Evolutionary conservation across 2,329 filamentous ascomycete species (phyloP).

Genomic region (Apiospora saccharicola): DNA sequence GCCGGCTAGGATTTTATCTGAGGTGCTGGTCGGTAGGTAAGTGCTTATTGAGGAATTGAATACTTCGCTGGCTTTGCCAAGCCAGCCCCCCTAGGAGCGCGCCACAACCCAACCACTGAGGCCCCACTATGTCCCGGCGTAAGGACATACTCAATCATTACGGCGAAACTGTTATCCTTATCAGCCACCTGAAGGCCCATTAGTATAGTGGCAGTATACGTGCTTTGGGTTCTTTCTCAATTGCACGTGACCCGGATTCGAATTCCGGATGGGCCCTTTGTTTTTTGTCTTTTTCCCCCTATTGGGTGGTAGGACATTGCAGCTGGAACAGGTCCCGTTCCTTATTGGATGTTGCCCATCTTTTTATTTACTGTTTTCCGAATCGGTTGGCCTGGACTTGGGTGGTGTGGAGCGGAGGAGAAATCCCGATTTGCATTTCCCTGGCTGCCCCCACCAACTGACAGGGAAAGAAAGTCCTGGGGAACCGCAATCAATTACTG

Average conservation of each 20-base stretch:
- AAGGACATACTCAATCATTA: background rate
- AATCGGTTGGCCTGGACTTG: background rate
- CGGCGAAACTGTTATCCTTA: background rate
- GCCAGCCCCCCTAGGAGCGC: too few relatives aligned
- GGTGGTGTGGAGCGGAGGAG: background rate
- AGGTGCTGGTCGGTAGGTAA: too few relatives aligned
- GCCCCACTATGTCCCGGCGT: too few relatives aligned
- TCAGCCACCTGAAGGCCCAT: constrained; percentile 1
- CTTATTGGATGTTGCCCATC: background rate
- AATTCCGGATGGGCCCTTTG: constrained; percentile 19
- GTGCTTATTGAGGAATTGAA: too few relatives aligned
- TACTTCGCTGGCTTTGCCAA: too few relatives aligned
- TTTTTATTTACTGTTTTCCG: background rate
- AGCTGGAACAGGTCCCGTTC: background rate
- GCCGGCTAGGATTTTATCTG: too few relatives aligned
- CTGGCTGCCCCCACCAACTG: background rate
- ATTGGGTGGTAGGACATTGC: background rate
- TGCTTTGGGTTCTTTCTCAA: constrained; percentile 22
- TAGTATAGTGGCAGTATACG: constrained; percentile 25
- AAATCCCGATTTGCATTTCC: background rate
- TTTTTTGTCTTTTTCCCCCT: background rate
- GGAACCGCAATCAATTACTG: background rate
- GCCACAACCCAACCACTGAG: too few relatives aligned
- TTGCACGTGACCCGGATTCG: constrained; percentile 24
- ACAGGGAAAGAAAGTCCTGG: background rate